phyloP scores from a whole-genome alignment of 108 stramenopile species.

The Nitzschia inconspicua region DNA sequence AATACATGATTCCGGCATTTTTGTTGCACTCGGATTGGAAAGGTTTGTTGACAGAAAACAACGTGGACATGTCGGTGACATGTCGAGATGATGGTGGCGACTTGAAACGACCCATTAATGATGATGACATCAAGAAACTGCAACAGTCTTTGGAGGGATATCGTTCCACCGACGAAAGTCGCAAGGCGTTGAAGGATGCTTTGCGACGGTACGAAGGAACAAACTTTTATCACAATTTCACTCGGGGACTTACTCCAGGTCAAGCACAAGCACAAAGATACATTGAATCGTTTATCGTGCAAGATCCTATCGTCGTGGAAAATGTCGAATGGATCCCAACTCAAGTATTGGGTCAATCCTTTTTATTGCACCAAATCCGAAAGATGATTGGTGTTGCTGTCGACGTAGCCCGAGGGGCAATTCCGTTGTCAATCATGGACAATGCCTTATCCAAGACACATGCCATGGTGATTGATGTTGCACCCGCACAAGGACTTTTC shows the following conservation, averaged over 20 bases:
- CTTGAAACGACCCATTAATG: constrained; percentile 27
- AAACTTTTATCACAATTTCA: constrained; percentile 87
- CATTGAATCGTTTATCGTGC: constrained; percentile 64
- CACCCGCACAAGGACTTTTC: constrained; percentile 86
- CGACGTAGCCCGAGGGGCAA: constrained; percentile 75
- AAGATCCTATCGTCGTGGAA: constrained; percentile 68
- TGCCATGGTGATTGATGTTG: constrained; percentile 51
- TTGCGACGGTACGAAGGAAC: constrained; percentile 86
- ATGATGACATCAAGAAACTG: constrained; percentile 38
- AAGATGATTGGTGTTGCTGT: constrained; percentile 93
- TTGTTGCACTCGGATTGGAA: constrained; percentile 26
- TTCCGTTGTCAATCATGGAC: constrained; percentile 46
- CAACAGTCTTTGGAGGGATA: constrained; percentile 33
- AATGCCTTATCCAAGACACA: constrained; percentile 35
- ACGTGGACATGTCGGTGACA: constrained; percentile 16
- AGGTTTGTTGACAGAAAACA: constrained; percentile 18
- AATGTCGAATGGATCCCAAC: constrained; percentile 84
- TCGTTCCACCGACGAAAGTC: constrained; percentile 53
- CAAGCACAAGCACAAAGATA: constrained; percentile 76
- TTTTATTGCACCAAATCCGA: constrained; percentile 96
- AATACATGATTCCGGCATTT: constrained; percentile 96
- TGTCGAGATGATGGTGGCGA: constrained; percentile 27
- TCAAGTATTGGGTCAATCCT: constrained; percentile 91
- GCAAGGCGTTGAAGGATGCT: constrained; percentile 49
- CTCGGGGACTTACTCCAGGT: constrained; percentile 58